Base-by-base conservation (phyloP, 2,329 filamentous ascomycete genomes). In the Colletotrichum somersetense region DNA sequence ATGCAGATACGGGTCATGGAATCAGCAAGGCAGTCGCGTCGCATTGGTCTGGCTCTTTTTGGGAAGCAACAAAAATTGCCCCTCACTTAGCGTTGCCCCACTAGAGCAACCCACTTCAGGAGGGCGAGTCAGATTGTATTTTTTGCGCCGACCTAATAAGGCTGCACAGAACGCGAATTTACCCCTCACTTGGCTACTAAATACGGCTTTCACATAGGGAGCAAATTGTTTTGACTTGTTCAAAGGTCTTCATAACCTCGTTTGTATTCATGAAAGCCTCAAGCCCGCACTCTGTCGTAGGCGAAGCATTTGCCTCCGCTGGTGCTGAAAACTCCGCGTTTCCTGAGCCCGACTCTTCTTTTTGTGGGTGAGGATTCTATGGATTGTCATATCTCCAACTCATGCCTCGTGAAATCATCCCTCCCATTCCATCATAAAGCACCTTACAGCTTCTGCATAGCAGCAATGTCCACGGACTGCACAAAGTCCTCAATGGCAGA, bases 401-500 rank as follows among this genome's bases (percentile, higher is more conserved):
- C 79, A 76, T 80, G 75, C 77, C 75, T 80, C 77, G 77, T 81
- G 77, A 75, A 76, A 74, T 75, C 75, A 74, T 78, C 74, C 66
- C 71, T 71, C 65, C 68, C 38, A 56, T 66, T 52, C 53, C 30
- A 58, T 62, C 48, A 70, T 63, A 52, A 66, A 71, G 67, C 67
- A 52, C 58, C 62, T 71, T 68, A 74, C 66, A 77, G 74, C 75
- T 75, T 75, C 73, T 74, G 73, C 73, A 75, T 76, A 62, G 74
- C 74, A 66, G 64, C 92, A 81, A 98, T 83, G 84, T 98, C 96
- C 79, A 92, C 91, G 78, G 95, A 97, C 91, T 99, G 96, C 81
- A 99, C 95, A 84, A 94, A 92, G 83, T 99, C 96, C 88, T 98
- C 96, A 79, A 95, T 89, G 77, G 89, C 93, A 81, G 82, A 75